phyloP scores from a whole-genome alignment of 2,329 filamentous ascomycete genomes.

The Amauroascus verrucosus region DNA sequence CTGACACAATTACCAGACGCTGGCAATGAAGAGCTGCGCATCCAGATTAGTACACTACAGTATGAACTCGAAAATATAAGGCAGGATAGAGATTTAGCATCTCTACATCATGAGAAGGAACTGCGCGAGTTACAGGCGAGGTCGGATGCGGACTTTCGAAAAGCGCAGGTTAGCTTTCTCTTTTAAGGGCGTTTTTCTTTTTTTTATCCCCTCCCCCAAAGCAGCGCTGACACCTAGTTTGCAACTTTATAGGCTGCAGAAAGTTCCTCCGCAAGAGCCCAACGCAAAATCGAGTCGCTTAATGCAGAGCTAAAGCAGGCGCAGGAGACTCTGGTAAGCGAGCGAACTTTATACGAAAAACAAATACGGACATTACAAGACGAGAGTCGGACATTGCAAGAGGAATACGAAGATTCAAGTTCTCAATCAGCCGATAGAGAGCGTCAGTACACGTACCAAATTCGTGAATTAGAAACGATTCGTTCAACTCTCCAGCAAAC shows the following conservation, averaged over 20 bases:
- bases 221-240: slow-evolving; percentile 1
- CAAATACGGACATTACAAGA: slow-evolving; percentile 51
- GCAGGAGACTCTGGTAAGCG: slow-evolving; percentile 46
- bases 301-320: slow-evolving; percentile 45
- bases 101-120: slow-evolving; percentile 72
- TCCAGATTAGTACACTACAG: slow-evolving; percentile 74
- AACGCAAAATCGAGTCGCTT: slow-evolving; percentile 46
- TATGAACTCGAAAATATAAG: slow-evolving; percentile 82
- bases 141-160: slow-evolving; percentile 76
- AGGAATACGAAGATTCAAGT: slow-evolving; percentile 73
- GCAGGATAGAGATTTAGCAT: slow-evolving; percentile 73
- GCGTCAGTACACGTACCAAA: slow-evolving; percentile 52
- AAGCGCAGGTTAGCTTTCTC: slow-evolving; percentile 40
- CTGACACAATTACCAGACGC: slow-evolving; percentile 23
- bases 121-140: slow-evolving; percentile 67
- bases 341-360: slow-evolving; percentile 46
- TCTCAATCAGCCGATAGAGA: slow-evolving; percentile 61
- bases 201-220: no score
- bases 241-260: slow-evolving; percentile 39
- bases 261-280: slow-evolving; percentile 40
- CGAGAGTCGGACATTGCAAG: slow-evolving; percentile 61
- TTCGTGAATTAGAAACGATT: slow-evolving; percentile 52
- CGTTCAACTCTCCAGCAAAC: slow-evolving; percentile 49
- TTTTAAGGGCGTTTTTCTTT: no score
- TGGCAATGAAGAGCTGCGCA: slow-evolving; percentile 68